Evolutionary conservation across 441 rosid species (phyloP).

Genomic region (Populus hybrid): DNA sequence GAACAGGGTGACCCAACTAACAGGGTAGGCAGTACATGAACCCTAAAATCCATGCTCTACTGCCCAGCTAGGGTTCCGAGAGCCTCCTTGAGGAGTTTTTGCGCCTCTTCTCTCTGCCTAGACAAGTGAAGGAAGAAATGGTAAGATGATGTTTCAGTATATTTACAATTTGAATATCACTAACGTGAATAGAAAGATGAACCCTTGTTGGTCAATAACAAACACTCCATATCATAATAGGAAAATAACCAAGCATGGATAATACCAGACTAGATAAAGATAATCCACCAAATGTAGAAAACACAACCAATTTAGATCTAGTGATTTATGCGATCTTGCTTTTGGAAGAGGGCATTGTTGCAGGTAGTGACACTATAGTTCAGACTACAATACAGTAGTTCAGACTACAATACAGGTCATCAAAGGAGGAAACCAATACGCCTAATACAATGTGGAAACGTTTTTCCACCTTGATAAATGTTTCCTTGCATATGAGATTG

Average conservation of each 20-base stretch:
- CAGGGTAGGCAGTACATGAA: not conserved
- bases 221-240: not conserved
- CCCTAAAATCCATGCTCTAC: constrained; percentile 18
- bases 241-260: not conserved
- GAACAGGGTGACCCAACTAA: not conserved
- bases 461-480: not conserved
- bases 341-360: not conserved
- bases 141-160: not conserved
- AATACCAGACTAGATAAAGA: not conserved
- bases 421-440: not conserved
- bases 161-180: not conserved
- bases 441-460: not conserved
- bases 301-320: not conserved
- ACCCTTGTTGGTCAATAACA: not conserved
- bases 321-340: not conserved
- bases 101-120: constrained; percentile 86
- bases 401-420: too few relatives aligned
- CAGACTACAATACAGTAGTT: too few relatives aligned
- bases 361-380: not conserved
- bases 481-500: constrained; percentile 4
- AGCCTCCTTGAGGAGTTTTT: constrained; percentile 63
- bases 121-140: not conserved
- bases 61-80: constrained; percentile 64
- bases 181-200: not conserved
- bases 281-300: not conserved